Conservation (phyloP, 2,329 filamentous ascomycete genomes). For the Plenodomus biglobosus region DNA sequence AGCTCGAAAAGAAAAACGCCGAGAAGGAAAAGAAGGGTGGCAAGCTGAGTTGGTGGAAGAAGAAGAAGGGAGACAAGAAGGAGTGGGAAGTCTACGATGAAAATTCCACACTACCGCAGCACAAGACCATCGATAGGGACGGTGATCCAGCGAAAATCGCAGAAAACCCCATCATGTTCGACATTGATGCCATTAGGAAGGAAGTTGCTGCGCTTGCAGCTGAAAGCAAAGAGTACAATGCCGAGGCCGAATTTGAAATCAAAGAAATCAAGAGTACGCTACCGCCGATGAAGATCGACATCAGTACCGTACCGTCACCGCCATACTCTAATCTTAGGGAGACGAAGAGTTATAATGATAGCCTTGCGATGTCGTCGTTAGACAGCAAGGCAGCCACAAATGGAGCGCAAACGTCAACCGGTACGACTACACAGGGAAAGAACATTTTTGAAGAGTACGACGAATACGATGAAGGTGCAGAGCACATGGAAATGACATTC, state of each 20-base stretch:
- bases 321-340: constrained; percentile 39
- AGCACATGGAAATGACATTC: constrained; percentile 48
- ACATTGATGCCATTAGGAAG: constrained; percentile 84
- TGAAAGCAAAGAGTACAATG: constrained; percentile 53
- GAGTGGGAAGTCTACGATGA: constrained; percentile 96
- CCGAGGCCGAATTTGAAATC: constrained; percentile 56
- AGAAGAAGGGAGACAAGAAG: constrained; percentile 79
- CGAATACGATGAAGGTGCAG: constrained; percentile 35
- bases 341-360: constrained; percentile 48
- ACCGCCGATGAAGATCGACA: constrained; percentile 79
- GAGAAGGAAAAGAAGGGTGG: constrained; percentile 62
- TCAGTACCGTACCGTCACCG: constrained; percentile 23
- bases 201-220: constrained; percentile 72
- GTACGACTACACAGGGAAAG: constrained; percentile 2
- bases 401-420: constrained; percentile 14
- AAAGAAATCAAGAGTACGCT: constrained; percentile 85
- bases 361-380: constrained; percentile 20
- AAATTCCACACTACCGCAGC: constrained; percentile 10
- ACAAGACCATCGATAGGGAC: constrained; percentile 35
- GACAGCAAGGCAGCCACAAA: constrained; percentile 19
- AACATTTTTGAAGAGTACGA: constrained; percentile 40
- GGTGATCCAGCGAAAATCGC: constrained; percentile 53
- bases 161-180: constrained; percentile 75
- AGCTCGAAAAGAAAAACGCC: constrained; percentile 70
- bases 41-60: constrained; percentile 71